A percentile compares a stretch with the other conserved stretches of the same genome.
These are phyloP conservation scores for Sclerotinia nivalis DNA, from an alignment of 2,329 filamentous ascomycete genomes.

Conservation along the genomic window DNA sequence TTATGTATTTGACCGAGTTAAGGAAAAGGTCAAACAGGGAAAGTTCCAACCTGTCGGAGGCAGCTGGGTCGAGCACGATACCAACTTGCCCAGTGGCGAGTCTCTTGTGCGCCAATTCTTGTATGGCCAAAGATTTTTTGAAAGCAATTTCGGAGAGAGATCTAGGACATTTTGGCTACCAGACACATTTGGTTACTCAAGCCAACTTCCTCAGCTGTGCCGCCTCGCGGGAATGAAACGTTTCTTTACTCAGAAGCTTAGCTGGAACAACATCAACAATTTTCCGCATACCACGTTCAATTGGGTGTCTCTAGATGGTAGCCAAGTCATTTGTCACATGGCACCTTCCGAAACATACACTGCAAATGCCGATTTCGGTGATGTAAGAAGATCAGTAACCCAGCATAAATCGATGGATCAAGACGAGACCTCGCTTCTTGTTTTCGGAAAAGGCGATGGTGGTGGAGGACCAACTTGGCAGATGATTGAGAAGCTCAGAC, in stretches of 20 bases:
- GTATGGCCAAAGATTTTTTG: constrained; percentile 93
- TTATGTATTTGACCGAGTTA: constrained; percentile 84
- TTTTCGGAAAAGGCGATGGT: constrained; percentile 96
- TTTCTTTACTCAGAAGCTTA: constrained; percentile 97
- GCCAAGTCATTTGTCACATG: constrained; percentile 98
- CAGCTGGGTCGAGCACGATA: constrained; percentile 99
- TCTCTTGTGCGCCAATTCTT: constrained; percentile 92
- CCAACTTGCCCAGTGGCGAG: constrained; percentile 94
- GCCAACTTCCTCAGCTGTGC: constrained; percentile 90
- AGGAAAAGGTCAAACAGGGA: constrained; percentile 84
- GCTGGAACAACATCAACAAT: constrained; percentile 99
- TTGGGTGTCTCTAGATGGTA: constrained; percentile 94
- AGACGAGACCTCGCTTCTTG: constrained; percentile 84
- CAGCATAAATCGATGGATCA: constrained; percentile 97
- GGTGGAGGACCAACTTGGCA: constrained; percentile 93
- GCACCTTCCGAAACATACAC: constrained; percentile 94
- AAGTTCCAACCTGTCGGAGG: constrained; percentile 94
- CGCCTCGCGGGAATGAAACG: constrained; percentile 92
- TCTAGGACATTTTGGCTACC: constrained; percentile 96
- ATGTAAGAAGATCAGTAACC: constrained; percentile 83
- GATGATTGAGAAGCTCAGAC: constrained; percentile 90
- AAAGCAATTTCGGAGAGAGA: constrained; percentile 86
- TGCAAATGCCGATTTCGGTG: constrained; percentile 89
- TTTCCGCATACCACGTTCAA: constrained; percentile 99
- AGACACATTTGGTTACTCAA: constrained; percentile 96